These are phyloP conservation scores for Buddleja alternifolia DNA, from an alignment of 257 asterid genomes.

Conservation along the genomic window DNA sequence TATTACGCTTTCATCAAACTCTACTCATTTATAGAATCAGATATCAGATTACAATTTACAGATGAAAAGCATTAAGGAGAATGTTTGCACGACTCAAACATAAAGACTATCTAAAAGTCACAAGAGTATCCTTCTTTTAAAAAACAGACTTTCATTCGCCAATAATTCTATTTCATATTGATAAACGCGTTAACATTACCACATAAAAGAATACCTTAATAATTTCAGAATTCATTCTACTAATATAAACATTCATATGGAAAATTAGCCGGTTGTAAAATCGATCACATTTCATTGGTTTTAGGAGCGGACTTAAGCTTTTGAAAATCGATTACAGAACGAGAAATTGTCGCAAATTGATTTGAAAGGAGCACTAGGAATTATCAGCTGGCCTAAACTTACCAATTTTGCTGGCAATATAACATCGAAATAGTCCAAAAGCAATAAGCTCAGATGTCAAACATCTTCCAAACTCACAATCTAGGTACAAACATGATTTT, in stretches of 20 bases:
- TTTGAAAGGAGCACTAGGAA: too few species aligned
- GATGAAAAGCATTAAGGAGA: conserved; percentile 3
- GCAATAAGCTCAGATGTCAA: neutral
- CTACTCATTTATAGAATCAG: conserved; percentile 4
- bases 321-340: too few species aligned
- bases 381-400: too few species aligned
- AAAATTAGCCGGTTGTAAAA: neutral
- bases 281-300: neutral
- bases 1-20: neutral
- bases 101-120: neutral
- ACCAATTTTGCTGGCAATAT: too few species aligned
- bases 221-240: neutral
- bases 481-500: neutral
- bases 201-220: neutral
- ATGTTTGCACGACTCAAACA: neutral
- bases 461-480: neutral
- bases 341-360: too few species aligned
- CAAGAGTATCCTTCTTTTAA: neutral
- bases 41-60: neutral
- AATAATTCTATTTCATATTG: neutral
- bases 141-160: neutral
- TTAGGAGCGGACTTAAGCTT: neutral
- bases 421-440: neutral
- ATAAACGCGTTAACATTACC: neutral
- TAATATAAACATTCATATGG: neutral